phyloP scores from a whole-genome alignment of 2,329 filamentous ascomycete genomes.

The Fusarium sp. region DNA sequence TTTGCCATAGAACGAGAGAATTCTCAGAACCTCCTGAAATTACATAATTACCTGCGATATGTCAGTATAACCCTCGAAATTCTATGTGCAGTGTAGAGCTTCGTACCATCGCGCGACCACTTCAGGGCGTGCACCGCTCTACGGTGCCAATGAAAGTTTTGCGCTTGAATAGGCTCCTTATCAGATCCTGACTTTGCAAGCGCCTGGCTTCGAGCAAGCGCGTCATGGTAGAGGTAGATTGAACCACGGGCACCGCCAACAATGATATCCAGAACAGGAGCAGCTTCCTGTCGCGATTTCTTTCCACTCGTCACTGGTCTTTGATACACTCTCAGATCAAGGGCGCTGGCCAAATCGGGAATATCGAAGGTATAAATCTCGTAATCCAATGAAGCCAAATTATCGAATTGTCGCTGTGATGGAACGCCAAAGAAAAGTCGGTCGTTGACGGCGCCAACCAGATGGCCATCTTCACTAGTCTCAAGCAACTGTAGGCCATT shows the following conservation, averaged over 20 bases:
- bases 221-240: conserved; percentile 83
- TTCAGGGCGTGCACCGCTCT: conserved; percentile 84
- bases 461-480: conserved; percentile 62
- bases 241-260: conserved; percentile 80
- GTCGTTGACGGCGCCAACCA: conserved; percentile 56
- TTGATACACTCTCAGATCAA: conserved; percentile 66
- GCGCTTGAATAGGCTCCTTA: conserved; percentile 63
- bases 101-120: conserved; percentile 87
- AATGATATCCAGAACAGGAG: conserved; percentile 72
- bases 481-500: conserved; percentile 55
- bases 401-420: conserved; percentile 31
- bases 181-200: conserved; percentile 50
- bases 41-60: conserved; percentile 79
- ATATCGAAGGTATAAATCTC: conserved; percentile 67
- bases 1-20: conserved; percentile 90
- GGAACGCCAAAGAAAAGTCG: conserved; percentile 49
- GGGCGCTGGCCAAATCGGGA: conserved; percentile 71
- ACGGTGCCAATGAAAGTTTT: conserved; percentile 91
- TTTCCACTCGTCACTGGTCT: conserved; percentile 32
- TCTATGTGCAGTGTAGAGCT: neutral
- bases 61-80: conserved; percentile 41
- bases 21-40: conserved; percentile 93
- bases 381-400: conserved; percentile 51
- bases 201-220: conserved; percentile 66
- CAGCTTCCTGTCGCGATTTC: conserved; percentile 39